Evolutionary conservation across 352 stramenopile genomes (phyloP), one percentile per base, ranked within the genome.

Genomic region (Phytopythium litorale): DNA sequence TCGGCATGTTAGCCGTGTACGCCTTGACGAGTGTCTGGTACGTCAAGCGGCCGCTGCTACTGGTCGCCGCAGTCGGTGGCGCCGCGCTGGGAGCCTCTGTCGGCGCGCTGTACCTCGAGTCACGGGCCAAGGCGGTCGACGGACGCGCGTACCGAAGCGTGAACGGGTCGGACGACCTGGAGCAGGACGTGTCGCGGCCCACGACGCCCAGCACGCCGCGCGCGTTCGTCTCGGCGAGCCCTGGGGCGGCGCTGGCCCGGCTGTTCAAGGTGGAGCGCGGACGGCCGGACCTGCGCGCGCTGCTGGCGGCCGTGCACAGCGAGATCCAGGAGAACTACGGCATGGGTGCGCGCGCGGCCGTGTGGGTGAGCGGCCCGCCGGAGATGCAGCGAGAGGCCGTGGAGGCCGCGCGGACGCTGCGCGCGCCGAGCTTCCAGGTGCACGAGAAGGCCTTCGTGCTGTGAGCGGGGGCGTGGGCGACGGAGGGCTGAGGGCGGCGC

Each of bases 291-390:
- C 66, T 84, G 21, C 40, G 46, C 32, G 63, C 66, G 16, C 57
- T 68, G 30, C 48, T 87, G 40, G 58, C 56, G 42, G 54, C 64
- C 8, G 67, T 81, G 33, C 75, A 84, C 49, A 63, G 64, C 55
- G 75, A 87, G 51, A 79, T 87, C 55, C 71, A 72, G 16, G 73
- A 87, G 56, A 74, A 75, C 51, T 87, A 75, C 38, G 78, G 78
- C 7, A 60, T 71, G 63, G 64, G 65, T 40, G 75, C 78, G 15
- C 55, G 75, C 30, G 73, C 84, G 28, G 67, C 61, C 13, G 43
- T 87, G 32, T 73, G 81, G 15, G 71, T 87, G 37, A 81, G 78
- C 62, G 78, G 78, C 1, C 78, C 78, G 4, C 42, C 65, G 49
- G 64, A 60, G 53, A 53, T 87, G 25, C 78, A 87, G 60, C 32